Evolutionary conservation across 768 basidiomycete species (phyloP), one percentile per base, ranked within the genome.

Genomic region (Lyophyllum atratum): DNA sequence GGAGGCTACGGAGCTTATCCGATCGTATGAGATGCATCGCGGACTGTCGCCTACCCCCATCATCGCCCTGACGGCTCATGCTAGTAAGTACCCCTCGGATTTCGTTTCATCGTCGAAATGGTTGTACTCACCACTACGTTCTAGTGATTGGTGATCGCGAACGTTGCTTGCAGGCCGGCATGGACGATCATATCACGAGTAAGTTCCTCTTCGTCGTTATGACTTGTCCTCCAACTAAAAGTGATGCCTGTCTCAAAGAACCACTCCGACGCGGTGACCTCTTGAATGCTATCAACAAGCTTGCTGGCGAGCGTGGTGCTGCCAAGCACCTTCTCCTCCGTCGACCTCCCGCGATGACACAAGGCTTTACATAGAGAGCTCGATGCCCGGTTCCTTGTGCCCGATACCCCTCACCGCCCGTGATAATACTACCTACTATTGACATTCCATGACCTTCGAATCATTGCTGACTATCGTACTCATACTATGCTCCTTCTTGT

Each of bases 41-140:
- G 80, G 85, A 8, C 76, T 93, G 28, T 68, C 84, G 15, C 81
- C 86, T 2, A 93, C 86, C 6, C 96, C 97, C 0, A 98, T 99
- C 64, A 93, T 98, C 65, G 97, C 97, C 1, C 78, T 99, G 39
- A 98, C 97, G 1, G 96, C 96, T 2, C 96, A 99, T 73, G 96
- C 96, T 49, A 98, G 92, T 93, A 62, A 66, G 92, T 88, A 11
- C 40, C n/a, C 42, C 43, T n/a, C 48, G 7, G 40, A 4, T 21
- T 34, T 22, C 12, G 14, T 21, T 24, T n/a, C 8, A 7, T 37
- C 8, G 8, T 37, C 17, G 34, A 37, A n/a, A n/a, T 7, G 15
- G 12, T 26, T 7, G 44, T 1, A 45, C 26, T 60, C 14, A 46
- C 54, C 64, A 25, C 59, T 14, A 37, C 49, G 15, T 21, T 56